phyloP scores from a whole-genome alignment of 2,329 filamentous ascomycete genomes.

The Pseudocercospora cruenta region DNA sequence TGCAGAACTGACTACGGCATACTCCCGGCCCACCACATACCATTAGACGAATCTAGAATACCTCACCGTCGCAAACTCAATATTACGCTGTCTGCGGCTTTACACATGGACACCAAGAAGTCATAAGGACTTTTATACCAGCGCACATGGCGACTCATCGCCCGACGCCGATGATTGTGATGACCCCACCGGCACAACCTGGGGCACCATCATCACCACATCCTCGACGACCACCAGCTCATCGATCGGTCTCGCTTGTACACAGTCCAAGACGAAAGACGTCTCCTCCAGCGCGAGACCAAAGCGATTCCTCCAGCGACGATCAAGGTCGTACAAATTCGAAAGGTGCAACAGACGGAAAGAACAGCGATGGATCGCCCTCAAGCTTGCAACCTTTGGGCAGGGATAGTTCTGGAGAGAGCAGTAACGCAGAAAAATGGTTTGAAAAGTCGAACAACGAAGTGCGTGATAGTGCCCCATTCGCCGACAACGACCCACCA shows the following conservation, averaged over 20 bases:
- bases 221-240: slow-evolving; percentile 47
- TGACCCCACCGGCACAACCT: slow-evolving; percentile 25
- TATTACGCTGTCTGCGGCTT: neutral
- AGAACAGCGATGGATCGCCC: slow-evolving; percentile 37
- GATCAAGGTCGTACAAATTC: slow-evolving; percentile 11
- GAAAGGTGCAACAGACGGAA: slow-evolving; percentile 18
- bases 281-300: slow-evolving; percentile 16
- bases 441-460: slow-evolving; percentile 57
- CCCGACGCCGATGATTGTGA: slow-evolving; percentile 27
- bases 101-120: slow-evolving; percentile 14
- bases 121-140: slow-evolving; percentile 16
- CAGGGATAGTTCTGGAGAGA: slow-evolving; percentile 53
- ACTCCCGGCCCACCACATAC: neutral
- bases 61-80: neutral
- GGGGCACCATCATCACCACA: slow-evolving; percentile 13
- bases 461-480: slow-evolving; percentile 43
- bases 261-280: slow-evolving; percentile 40
- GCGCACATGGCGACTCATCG: slow-evolving; percentile 14
- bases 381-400: slow-evolving; percentile 45
- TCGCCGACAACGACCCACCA: slow-evolving; percentile 50
- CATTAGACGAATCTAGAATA: neutral
- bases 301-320: slow-evolving; percentile 30
- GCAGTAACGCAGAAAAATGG: slow-evolving; percentile 57
- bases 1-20: neutral
- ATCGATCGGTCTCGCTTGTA: slow-evolving; percentile 51